Evolutionary conservation across 2,329 filamentous ascomycete genomes (phyloP).

Genomic region (Fusarium albidum): DNA sequence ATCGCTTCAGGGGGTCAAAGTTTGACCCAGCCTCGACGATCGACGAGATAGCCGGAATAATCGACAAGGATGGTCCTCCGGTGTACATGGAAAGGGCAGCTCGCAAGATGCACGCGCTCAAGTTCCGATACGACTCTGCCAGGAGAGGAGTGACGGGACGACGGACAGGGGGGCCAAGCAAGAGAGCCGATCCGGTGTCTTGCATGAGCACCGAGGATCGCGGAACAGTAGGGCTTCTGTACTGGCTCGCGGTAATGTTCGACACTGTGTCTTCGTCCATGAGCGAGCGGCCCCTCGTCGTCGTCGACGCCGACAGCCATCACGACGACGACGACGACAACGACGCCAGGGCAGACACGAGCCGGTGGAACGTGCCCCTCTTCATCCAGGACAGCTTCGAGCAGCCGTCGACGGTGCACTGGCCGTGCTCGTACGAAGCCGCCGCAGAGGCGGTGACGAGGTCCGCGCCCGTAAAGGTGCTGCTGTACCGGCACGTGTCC

Average conservation of each 20-base stretch:
- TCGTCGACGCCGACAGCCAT: constrained; percentile 50
- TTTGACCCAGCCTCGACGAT: constrained; percentile 22
- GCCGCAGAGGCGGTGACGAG: constrained; percentile 58
- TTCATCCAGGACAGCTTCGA: constrained; percentile 40
- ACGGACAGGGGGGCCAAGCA: not conserved
- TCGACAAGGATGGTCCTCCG: constrained; percentile 31
- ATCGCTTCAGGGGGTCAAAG: constrained; percentile 2
- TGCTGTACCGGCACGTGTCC: constrained; percentile 62
- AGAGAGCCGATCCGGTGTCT: not conserved
- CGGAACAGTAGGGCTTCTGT: constrained; percentile 60
- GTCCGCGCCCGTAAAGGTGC: constrained; percentile 65
- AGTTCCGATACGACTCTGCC: constrained; percentile 33
- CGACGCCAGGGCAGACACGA: constrained; percentile 15
- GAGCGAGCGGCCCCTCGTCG: constrained; percentile 47
- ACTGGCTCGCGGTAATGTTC: constrained; percentile 68
- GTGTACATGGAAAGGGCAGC: constrained; percentile 37
- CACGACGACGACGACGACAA: constrained; percentile 45
- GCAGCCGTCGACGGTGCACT: constrained; percentile 43
- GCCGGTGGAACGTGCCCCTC: constrained; percentile 35
- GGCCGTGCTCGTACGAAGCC: constrained; percentile 62
- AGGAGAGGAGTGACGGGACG: constrained; percentile 21
- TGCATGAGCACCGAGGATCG: constrained; percentile 37
- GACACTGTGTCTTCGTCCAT: constrained; percentile 65
- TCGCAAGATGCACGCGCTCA: constrained; percentile 39
- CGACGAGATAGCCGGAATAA: constrained; percentile 30